A percentile compares a stretch with the other conserved stretches of the same genome.
These are phyloP conservation scores for Wallacemonas sp. DNA, from an alignment of 208 protist genomes.

Conservation along the genomic window DNA sequence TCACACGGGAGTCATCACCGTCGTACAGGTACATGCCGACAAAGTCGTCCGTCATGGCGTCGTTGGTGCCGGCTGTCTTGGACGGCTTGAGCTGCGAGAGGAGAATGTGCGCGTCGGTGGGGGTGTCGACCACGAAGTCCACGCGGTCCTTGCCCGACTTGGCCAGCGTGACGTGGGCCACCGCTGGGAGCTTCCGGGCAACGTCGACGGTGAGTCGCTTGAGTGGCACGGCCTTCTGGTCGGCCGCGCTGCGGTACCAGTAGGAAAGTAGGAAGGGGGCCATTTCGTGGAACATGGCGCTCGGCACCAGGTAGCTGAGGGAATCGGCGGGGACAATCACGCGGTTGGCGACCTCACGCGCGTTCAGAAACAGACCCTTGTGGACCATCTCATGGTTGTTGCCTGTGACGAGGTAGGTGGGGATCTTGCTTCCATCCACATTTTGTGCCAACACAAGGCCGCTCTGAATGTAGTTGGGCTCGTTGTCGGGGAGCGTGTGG, in stretches of 20 bases:
- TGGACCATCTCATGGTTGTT: slow-evolving; percentile 79
- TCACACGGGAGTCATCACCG: slow-evolving; percentile 37
- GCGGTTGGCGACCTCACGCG: slow-evolving; percentile 61
- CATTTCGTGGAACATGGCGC: slow-evolving; percentile 69
- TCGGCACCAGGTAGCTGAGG: slow-evolving; percentile 73
- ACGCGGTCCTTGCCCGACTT: slow-evolving; percentile 51
- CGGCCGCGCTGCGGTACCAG: slow-evolving; percentile 47
- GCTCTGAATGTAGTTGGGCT: slow-evolving; percentile 68
- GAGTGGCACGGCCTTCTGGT: slow-evolving; percentile 38
- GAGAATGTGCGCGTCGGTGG: slow-evolving; percentile 70
- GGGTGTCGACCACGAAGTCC: slow-evolving; percentile 70
- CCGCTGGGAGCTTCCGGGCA: slow-evolving; percentile 54
- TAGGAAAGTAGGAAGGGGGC: slow-evolving; percentile 77
- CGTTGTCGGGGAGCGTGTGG: slow-evolving; percentile 51
- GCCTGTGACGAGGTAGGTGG: slow-evolving; percentile 76
- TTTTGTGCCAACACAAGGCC: slow-evolving; percentile 59
- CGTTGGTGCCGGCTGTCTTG: slow-evolving; percentile 26
- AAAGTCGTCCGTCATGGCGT: slow-evolving; percentile 69
- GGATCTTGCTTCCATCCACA: slow-evolving; percentile 33
- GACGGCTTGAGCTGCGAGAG: slow-evolving; percentile 59
- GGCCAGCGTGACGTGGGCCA: slow-evolving; percentile 58
- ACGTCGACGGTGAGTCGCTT: slow-evolving; percentile 48
- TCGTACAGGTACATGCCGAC: slow-evolving; percentile 79
- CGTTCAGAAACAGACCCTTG: slow-evolving; percentile 63
- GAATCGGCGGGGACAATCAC: slow-evolving; percentile 57